Conservation (phyloP, 768 basidiomycete species). For the Clavulina sp. region DNA sequence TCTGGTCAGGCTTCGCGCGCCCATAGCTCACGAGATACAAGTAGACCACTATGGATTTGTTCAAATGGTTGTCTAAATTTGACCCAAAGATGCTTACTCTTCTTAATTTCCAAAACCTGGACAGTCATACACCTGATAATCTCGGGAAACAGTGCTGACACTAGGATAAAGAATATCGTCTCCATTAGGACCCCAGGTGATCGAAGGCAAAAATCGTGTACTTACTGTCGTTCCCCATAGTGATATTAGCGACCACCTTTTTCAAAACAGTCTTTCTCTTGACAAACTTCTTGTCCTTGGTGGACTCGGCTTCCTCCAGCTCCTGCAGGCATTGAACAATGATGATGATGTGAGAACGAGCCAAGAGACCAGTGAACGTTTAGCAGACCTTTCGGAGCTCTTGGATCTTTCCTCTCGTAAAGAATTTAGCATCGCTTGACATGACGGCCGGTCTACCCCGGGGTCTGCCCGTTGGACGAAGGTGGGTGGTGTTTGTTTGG, state of each 20-base stretch:
- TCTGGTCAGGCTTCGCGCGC: constrained; percentile 80
- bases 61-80: constrained; percentile 3
- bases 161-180: constrained; percentile 25
- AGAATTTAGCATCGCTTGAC: constrained; percentile 63
- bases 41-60: constrained; percentile 63
- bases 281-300: constrained; percentile 90
- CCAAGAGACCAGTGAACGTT: background rate
- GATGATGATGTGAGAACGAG: background rate
- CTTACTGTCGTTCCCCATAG: constrained; percentile 98
- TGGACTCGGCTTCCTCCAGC: constrained; percentile 65
- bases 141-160: constrained; percentile 91
- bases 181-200: constrained; percentile 6
- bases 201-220: constrained; percentile 14
- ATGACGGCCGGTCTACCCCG: background rate
- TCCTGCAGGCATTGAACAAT: constrained; percentile 53
- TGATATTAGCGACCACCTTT: constrained; percentile 97
- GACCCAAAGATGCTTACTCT: constrained; percentile 37
- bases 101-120: constrained; percentile 94
- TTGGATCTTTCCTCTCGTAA: constrained; percentile 82
- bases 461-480: too few species aligned
- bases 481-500: background rate
- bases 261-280: constrained; percentile 91
- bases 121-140: constrained; percentile 91
- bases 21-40: constrained; percentile 96
- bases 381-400: constrained; percentile 23